Evolutionary conservation across 2,329 filamentous ascomycete species (phyloP), one percentile per base, ranked within the genome.

Genomic region (Byssoonygena ceratinophila): DNA sequence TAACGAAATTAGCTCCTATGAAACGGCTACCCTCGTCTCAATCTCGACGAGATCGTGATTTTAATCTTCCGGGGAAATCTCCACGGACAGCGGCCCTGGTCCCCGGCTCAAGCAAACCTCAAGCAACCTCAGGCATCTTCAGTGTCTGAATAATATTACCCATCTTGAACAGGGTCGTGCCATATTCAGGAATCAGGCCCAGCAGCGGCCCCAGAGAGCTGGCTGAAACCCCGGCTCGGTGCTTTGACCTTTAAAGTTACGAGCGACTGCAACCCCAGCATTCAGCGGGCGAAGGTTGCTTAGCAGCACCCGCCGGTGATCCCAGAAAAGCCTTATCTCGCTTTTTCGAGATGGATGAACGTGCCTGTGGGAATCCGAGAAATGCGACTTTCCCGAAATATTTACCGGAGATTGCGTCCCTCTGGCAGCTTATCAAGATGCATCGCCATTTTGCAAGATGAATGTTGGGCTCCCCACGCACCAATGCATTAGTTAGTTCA

Each of bases 351-450:
- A 41, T 41, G 20, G 16, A 7, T 18, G 9, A n/a, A 11, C 9
- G 14, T 41, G 39, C 43, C 43, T 32, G 43, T 46, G 16, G 16
- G 11, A 32, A 22, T 46, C 43, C 43, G 43, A 46, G 43, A 32
- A 31, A 32, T 32, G 43, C 20, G 43, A 46, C 43, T 46, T 46
- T 46, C 44, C 44, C 44, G 44, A 34, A 20, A 46, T 29, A 27
- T 36, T 34, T 36, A n/a, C 44, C 29, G 44, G 44, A 46, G 36
- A 46, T 36, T 29, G 44, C 27, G 4, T 34, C 32, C 14, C 16
- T 41, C n/a, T 18, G 36, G 27, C 27, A 31, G 5, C 27, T 31
- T 31, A 31, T 31, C 27, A 31, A n/a, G n/a, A n/a, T n/a, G 32
- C 31, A 32, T 32, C 7, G 31, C 32, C 12, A 36, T 36, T 12